Percentiles rank a stretch among this genome's conserved stretches.
phyloP scores from a whole-genome alignment of 169 alveolate species.

The Ophryocystis elektroscirrha region DNA sequence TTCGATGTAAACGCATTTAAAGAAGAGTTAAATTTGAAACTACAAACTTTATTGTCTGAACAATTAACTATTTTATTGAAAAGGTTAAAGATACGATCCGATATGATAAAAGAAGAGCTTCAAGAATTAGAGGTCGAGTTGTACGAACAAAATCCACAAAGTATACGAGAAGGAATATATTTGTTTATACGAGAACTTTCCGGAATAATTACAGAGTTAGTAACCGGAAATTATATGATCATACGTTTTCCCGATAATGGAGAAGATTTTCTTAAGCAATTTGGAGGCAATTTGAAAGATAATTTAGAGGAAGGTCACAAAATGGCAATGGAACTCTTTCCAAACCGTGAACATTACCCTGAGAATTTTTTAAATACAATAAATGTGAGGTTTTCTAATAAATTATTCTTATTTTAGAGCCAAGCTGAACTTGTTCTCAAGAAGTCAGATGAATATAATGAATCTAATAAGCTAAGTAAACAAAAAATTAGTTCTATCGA shows the following conservation, averaged over 20 bases:
- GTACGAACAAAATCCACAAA: conserved; percentile 13
- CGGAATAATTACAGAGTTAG: conserved; percentile 44
- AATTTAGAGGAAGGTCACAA: conserved; percentile 53
- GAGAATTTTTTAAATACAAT: conserved; percentile 37
- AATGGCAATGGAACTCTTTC: conserved; percentile 42
- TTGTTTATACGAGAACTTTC: conserved; percentile 45
- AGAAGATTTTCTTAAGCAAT: conserved; percentile 38
- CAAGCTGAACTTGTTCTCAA: too few relatives aligned
- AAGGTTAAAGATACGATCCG: too few relatives aligned
- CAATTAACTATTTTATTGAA: too few relatives aligned
- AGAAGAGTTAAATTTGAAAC: too few relatives aligned
- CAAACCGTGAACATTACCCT: conserved; percentile 42
- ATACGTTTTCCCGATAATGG: conserved; percentile 46
- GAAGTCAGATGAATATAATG: too few relatives aligned
- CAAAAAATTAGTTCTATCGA: too few relatives aligned
- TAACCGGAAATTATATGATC: conserved; percentile 54
- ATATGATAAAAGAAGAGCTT: conserved; percentile 27
- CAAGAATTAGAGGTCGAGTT: conserved; percentile 23
- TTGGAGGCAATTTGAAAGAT: conserved; percentile 51
- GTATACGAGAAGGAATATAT: conserved; percentile 42
- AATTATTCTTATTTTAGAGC: too few relatives aligned
- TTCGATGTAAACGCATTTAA: conserved; percentile 17
- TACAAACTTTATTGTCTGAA: too few relatives aligned
- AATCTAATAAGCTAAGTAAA: too few relatives aligned
- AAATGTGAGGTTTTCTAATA: too few relatives aligned